A percentile compares a stretch with the other conserved stretches of the same genome.
Evolutionary conservation across 345 rosid species (phyloP).

Genomic region (Eucalyptus melliodora): DNA sequence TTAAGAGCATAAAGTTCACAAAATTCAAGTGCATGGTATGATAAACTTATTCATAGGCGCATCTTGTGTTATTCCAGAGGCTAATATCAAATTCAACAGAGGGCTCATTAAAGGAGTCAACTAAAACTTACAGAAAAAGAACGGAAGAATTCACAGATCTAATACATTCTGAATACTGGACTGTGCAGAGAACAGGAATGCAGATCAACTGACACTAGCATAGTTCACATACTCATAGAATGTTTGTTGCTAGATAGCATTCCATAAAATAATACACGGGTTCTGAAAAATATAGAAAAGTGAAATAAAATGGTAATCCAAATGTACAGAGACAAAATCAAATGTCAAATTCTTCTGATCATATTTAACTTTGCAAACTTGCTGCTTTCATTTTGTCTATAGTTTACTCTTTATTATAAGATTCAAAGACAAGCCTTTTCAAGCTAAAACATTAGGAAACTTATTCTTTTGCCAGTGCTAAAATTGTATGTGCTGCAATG

Average conservation of each 20-base stretch:
- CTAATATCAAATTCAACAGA: background rate
- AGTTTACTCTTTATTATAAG: background rate
- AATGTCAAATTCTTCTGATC: background rate
- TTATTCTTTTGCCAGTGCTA: background rate
- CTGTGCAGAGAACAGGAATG: background rate
- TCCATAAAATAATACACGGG: background rate
- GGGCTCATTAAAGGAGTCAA: background rate
- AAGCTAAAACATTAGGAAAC: background rate
- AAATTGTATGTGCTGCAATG: background rate
- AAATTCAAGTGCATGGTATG: background rate
- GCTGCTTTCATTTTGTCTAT: background rate
- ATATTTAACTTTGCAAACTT: background rate
- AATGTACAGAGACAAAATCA: background rate
- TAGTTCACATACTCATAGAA: background rate
- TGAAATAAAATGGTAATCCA: background rate
- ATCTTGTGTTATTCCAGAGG: background rate
- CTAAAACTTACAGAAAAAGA: background rate
- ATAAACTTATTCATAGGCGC: background rate
- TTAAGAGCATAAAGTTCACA: background rate
- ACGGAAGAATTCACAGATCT: background rate
- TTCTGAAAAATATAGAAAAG: background rate
- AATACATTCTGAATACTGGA: background rate
- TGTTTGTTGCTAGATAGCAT: background rate
- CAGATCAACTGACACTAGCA: background rate
- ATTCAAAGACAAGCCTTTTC: background rate